Evolutionary conservation across 495 filamentous ascomycete species (phyloP).

Genomic region (Tuber magnatum): DNA sequence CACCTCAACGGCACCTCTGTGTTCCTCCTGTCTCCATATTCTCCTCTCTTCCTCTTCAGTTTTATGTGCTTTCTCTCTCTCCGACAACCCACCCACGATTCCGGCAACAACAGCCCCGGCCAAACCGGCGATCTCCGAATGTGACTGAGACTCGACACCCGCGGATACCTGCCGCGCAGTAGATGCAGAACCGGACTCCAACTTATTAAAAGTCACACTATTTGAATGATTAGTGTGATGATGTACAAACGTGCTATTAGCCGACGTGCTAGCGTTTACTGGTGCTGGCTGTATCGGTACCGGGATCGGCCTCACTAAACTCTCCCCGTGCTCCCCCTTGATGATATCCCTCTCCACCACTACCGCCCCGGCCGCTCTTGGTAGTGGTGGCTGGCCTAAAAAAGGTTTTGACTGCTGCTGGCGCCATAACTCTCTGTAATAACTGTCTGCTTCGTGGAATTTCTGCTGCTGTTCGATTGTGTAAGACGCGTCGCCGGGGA

Average conservation of each 20-base stretch:
- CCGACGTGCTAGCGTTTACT: conserved; percentile 21
- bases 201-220: conserved; percentile 14
- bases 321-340: neutral
- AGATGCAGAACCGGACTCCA: conserved; percentile 10
- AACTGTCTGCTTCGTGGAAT: conserved; percentile 9
- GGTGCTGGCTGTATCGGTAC: conserved; percentile 18
- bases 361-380: conserved; percentile 4
- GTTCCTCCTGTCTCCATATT: neutral
- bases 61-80: conserved; percentile 7
- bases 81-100: conserved; percentile 3
- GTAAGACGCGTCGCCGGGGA: conserved; percentile 17
- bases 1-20: conserved; percentile 10
- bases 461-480: conserved; percentile 24
- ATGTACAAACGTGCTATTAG: conserved; percentile 17
- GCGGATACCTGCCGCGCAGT: conserved; percentile 17
- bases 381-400: conserved; percentile 6
- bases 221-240: conserved; percentile 27
- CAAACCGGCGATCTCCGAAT: conserved; percentile 12
- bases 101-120: conserved; percentile 19
- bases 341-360: conserved; percentile 9
- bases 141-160: conserved; percentile 8
- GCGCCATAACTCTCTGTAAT: conserved; percentile 8
- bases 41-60: conserved; percentile 12
- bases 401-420: neutral
- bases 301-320: conserved; percentile 20